Base-by-base conservation (phyloP, 2,329 filamentous ascomycete genomes). In the Fusarium neocosmosporiellum region DNA sequence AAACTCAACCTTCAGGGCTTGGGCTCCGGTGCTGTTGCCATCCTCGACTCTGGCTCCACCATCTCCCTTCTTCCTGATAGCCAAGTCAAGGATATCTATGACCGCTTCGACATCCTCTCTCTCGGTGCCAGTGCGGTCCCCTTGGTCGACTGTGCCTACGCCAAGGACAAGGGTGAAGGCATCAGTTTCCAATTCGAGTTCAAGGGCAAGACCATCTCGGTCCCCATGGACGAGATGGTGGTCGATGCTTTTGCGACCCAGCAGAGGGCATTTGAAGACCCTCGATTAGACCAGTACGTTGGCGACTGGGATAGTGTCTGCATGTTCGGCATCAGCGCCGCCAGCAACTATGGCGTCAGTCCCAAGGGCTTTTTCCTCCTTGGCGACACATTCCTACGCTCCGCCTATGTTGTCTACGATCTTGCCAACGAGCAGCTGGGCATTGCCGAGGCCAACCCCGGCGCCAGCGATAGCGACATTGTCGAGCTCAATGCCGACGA, bases 11-110 rank as follows among this genome's bases (percentile, higher is more conserved):
- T 84, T 27, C 62, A 74, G 31, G 73, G 69, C 59, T 71, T 85
- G 65, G 83, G 88, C 4, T 80, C 87, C 27, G 82, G 88, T 11
- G 92, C 91, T 18, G 86, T 94, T 18, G 92, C 91, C 20, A 86
- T 95, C 18, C 88, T 95, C 60, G 93, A 95, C 81, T 93, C 92
- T 1, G 93, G 93, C 46, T 92, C 91, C 39, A 93, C 91, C 18
- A 84, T 94, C 72, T 90, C 87, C 77, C 92, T 93, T 73, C 83
- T 95, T 1, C 93, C 93, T 1, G 85, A 89, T 63, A 83, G 87
- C 61, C 81, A 94, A 33, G 88, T 88, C 14, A 69, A 82, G 29
- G 77, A 84, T 63, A 81, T 91, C 29, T 88, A 86, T 83, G 77
- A 81, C 4, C 84, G 87, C 65, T 86, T 87, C n/a, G 87, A 86